Evolutionary conservation across 805 yeast genomes (phyloP), one percentile per base, ranked within the genome.

Genomic region (Candida saitoana): DNA sequence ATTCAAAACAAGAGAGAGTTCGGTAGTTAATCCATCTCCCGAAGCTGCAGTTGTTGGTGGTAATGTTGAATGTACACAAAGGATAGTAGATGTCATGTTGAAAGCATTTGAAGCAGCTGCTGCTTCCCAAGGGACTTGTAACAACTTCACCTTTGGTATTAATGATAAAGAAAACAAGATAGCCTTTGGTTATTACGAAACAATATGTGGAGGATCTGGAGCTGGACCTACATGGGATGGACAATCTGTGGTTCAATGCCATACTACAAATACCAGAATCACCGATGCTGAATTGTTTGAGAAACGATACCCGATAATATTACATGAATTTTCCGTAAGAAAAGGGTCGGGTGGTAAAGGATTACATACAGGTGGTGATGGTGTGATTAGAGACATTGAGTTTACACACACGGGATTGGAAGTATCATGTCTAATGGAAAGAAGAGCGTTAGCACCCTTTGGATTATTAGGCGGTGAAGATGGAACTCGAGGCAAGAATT

Each of bases 171-270:
- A 49, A 8, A 74, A 76, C 44, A 60, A 65, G 6, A 71, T 75
- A 43, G 88, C 90, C 0, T 88, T 87, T 60, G 96, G 96, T 0
- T 89, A 89, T 60, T 89, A 89, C 59, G 96, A 89, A 59, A 90
- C 97, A 0, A 88, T 90, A 46, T 93, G 96, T 44, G 97, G 97
- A 45, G 97, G 97, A 1, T 85, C 89, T 34, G 97, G 97, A 38
- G 97, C 97, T 2, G 89, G 91, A 1, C 77, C 84, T 1, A 80
- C 80, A 2, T 88, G 95, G 90, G 65, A 84, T 51, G 96, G 96
- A 35, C 84, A 82, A 39, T 76, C 83, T 45, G 96, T 87, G n/a
- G 95, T 89, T 2, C 96, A 89, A 55, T 86, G 95, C 4, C 93
- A 89, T 60, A 89, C 91, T 82, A 90, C 96, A 19, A 89, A 89